phyloP scores from a whole-genome alignment of 1,284 basidiomycete genomes.

The Pseudozyma tsukubaensis region DNA sequence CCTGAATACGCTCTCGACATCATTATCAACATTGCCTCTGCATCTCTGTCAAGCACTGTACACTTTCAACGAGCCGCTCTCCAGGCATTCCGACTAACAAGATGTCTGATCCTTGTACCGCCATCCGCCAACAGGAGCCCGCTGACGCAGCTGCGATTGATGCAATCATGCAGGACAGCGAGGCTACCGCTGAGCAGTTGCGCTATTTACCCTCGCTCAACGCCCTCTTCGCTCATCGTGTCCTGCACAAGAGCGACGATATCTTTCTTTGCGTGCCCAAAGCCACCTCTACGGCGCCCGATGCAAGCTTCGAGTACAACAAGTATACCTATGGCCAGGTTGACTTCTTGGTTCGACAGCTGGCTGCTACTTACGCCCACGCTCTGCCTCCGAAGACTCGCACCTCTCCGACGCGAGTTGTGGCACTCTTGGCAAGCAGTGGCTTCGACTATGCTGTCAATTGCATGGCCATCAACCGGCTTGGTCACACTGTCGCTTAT shows the following conservation, averaged over 20 bases:
- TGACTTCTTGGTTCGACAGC: conserved; percentile 5
- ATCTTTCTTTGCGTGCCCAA: conserved; percentile 16
- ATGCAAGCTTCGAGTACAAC: conserved; percentile 12
- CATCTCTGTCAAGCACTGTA: too few relatives aligned
- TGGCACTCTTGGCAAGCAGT: conserved; percentile 15
- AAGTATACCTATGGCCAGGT: conserved; percentile 19
- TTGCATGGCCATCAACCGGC: conserved; percentile 16
- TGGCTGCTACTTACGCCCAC: conserved; percentile 8
- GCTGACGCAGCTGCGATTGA: too few relatives aligned
- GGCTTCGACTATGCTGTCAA: conserved; percentile 24
- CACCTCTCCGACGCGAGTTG: not conserved
- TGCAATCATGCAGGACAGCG: too few relatives aligned
- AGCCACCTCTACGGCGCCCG: not conserved
- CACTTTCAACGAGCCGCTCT: too few relatives aligned
- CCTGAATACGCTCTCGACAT: too few relatives aligned
- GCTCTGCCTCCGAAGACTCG: conserved; percentile 5
- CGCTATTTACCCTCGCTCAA: conserved; percentile 15
- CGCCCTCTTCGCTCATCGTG: conserved; percentile 17
- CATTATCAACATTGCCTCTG: too few relatives aligned
- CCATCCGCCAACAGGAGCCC: too few relatives aligned
- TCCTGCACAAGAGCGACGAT: conserved; percentile 3
- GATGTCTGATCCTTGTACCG: too few relatives aligned
- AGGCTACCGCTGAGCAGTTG: not conserved
- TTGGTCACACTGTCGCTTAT: conserved; percentile 18
- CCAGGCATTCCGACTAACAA: too few relatives aligned